Percentiles rank a stretch among this genome's conserved stretches.
phyloP scores from a whole-genome alignment of 257 asterid genomes.

The Penstemon eatonii region DNA sequence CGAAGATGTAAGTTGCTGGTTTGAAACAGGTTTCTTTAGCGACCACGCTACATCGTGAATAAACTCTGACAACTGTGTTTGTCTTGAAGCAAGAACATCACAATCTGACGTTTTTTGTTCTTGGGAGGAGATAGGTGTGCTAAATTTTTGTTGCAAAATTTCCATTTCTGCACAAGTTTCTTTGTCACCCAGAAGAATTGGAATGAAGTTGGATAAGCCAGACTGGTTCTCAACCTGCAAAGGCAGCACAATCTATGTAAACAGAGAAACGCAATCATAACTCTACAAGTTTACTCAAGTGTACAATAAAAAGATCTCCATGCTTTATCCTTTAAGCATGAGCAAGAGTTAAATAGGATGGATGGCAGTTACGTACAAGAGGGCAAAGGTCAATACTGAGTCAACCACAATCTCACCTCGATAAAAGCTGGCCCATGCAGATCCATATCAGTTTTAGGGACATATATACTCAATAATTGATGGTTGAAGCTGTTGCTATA shows the following conservation, averaged over 20 bases:
- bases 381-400: slow-evolving; percentile 13
- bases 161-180: slow-evolving; percentile 80
- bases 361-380: not conserved
- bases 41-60: slow-evolving; percentile 80
- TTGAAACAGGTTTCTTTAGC: slow-evolving; percentile 54
- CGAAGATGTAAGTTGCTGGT: slow-evolving; percentile 40
- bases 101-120: slow-evolving; percentile 39
- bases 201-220: slow-evolving; percentile 92
- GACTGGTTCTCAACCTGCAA: slow-evolving; percentile 92
- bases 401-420: slow-evolving; percentile 51
- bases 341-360: not conserved
- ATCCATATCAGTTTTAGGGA: slow-evolving; percentile 56
- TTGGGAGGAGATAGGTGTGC: slow-evolving; percentile 29
- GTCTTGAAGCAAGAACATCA: slow-evolving; percentile 44
- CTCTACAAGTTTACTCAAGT: not conserved
- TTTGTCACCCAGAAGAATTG: slow-evolving; percentile 75
- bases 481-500: slow-evolving; percentile 45
- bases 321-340: not conserved
- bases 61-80: slow-evolving; percentile 51
- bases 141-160: slow-evolving; percentile 48
- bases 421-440: slow-evolving; percentile 82
- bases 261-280: not conserved
- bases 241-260: slow-evolving; percentile 16
- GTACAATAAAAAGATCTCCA: not conserved
- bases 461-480: slow-evolving; percentile 63